These are phyloP conservation scores for Cladosporium velox DNA, from an alignment of 2,329 filamentous ascomycete genomes.

Conservation along the genomic window DNA sequence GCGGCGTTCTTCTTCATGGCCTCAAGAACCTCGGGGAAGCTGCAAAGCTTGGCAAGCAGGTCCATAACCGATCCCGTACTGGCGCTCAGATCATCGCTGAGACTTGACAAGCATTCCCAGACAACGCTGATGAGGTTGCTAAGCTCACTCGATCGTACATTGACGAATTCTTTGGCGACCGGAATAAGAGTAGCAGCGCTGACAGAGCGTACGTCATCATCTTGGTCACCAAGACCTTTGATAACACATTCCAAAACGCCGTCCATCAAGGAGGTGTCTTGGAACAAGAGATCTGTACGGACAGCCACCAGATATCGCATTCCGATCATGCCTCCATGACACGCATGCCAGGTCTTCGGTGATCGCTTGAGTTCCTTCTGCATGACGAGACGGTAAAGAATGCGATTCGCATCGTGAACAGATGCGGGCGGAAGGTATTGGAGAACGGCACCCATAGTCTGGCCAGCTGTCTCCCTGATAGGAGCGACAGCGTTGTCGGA, in stretches of 20 bases:
- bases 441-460: conserved; percentile 85
- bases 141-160: conserved; percentile 74
- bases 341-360: conserved; percentile 84
- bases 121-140: conserved; percentile 88
- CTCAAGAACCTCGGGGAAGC: conserved; percentile 87
- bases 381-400: conserved; percentile 88
- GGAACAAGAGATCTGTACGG: conserved; percentile 83
- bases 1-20: conserved; percentile 91
- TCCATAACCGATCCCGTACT: conserved; percentile 99
- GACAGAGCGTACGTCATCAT: conserved; percentile 95
- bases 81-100: conserved; percentile 95
- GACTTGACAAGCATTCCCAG: conserved; percentile 93
- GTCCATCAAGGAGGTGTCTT: conserved; percentile 84
- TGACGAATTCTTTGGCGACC: conserved; percentile 92
- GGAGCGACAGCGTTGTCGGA: conserved; percentile 96
- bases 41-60: conserved; percentile 89
- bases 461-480: conserved; percentile 91
- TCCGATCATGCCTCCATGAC: conserved; percentile 97
- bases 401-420: conserved; percentile 80
- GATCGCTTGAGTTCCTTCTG: conserved; percentile 76
- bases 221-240: conserved; percentile 85
- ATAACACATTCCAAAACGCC: conserved; percentile 91
- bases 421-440: conserved; percentile 78
- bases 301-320: conserved; percentile 93
- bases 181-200: conserved; percentile 97